Conservation (phyloP, 495 filamentous ascomycete species). For the Amniculicola lignicola region DNA sequence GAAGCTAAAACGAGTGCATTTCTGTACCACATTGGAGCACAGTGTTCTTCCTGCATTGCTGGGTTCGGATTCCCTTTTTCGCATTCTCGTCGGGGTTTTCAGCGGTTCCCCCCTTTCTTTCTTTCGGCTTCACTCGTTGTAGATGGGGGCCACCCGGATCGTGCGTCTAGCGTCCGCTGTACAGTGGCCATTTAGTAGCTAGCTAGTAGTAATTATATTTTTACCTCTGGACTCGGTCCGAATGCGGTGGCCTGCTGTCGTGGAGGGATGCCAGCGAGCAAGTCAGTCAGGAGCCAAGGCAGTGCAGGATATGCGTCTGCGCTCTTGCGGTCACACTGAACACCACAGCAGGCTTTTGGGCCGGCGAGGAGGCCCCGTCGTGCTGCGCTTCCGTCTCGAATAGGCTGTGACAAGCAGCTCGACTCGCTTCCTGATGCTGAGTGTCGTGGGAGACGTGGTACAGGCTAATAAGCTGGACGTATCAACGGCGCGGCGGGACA, state of each 20-base stretch:
- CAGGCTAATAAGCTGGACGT: not conserved
- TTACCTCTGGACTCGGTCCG: not conserved
- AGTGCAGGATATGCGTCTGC: too few relatives aligned
- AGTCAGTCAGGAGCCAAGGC: too few relatives aligned
- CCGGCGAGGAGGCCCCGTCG: not conserved
- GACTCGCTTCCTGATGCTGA: slow-evolving; percentile 5
- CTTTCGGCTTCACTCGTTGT: not conserved
- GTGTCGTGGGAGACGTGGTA: not conserved
- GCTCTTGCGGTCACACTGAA: too few relatives aligned
- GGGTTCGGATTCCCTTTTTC: not conserved
- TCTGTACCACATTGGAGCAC: slow-evolving; percentile 11
- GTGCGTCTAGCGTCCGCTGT: not conserved
- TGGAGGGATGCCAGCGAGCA: too few relatives aligned
- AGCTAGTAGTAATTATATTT: slow-evolving; percentile 5
- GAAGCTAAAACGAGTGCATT: slow-evolving; percentile 28
- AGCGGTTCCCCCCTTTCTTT: not conserved
- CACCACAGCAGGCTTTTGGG: too few relatives aligned
- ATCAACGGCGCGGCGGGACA: not conserved
- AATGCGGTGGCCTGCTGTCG: not conserved
- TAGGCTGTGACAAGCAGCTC: slow-evolving; percentile 1
- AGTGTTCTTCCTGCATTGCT: slow-evolving; percentile 12
- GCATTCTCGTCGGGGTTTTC: slow-evolving; percentile 3
- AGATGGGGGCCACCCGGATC: not conserved
- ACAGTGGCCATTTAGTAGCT: not conserved
- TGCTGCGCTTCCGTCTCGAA: slow-evolving; percentile 2